phyloP scores from a whole-genome alignment of 495 filamentous ascomycete species.

The Tuber borchii region DNA sequence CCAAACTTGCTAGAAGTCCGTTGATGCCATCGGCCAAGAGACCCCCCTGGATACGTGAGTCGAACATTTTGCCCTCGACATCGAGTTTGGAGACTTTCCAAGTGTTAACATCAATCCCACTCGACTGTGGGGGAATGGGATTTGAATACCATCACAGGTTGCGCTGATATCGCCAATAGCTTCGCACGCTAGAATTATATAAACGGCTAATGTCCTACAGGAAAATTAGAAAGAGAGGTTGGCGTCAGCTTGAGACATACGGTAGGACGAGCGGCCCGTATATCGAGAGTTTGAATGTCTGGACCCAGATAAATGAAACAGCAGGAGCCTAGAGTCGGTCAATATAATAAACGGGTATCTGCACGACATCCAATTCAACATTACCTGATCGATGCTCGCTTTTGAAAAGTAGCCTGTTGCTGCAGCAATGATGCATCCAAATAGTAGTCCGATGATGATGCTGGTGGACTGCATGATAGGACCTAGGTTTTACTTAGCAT shows the following conservation, averaged over 20 bases:
- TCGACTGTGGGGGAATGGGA: slow-evolving; percentile 32
- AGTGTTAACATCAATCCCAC: slow-evolving; percentile 43
- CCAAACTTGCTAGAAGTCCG: slow-evolving; percentile 70
- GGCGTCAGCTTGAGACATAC: slow-evolving; percentile 6
- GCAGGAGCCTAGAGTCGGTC: slow-evolving; percentile 53
- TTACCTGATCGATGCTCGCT: slow-evolving; percentile 5
- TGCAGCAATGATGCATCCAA: slow-evolving; percentile 80
- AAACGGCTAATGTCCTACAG: slow-evolving; percentile 62
- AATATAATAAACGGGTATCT: neutral
- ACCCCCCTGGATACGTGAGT: slow-evolving; percentile 85
- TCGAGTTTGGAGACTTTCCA: slow-evolving; percentile 77
- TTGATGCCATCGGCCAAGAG: slow-evolving; percentile 79
- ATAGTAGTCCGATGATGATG: slow-evolving; percentile 73
- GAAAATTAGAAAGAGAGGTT: neutral
- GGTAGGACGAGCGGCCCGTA: slow-evolving; percentile 83
- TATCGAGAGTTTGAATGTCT: slow-evolving; percentile 72
- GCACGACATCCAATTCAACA: neutral
- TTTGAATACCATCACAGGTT: slow-evolving; percentile 48
- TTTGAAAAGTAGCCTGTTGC: slow-evolving; percentile 64
- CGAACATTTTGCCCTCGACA: slow-evolving; percentile 71
- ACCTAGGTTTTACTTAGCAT: slow-evolving; percentile 1
- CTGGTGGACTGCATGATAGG: slow-evolving; percentile 63
- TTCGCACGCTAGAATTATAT: slow-evolving; percentile 82
- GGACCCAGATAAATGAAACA: slow-evolving; percentile 82
- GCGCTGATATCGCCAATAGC: slow-evolving; percentile 76